Evolutionary conservation across 1,284 basidiomycete species (phyloP).

Genomic region (Leccinum angustisporum): DNA sequence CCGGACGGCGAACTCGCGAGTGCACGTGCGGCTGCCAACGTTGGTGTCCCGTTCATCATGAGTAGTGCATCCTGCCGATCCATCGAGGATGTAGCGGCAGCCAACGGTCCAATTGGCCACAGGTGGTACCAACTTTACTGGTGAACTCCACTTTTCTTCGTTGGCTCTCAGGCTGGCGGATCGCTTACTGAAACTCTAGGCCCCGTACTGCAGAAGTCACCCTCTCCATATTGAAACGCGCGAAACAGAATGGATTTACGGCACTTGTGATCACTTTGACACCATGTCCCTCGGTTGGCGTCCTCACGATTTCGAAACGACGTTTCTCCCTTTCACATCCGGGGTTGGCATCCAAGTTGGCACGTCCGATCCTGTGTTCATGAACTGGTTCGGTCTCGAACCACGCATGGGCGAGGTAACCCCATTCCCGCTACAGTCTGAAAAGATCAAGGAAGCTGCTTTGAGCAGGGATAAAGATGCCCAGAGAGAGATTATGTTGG

Average conservation of each 20-base stretch:
- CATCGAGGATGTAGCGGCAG: constrained; percentile 55
- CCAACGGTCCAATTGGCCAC: constrained; percentile 42
- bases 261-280: constrained; percentile 53
- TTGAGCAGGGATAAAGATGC: constrained; percentile 47
- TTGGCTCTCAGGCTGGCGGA: neutral
- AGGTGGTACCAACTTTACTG: constrained; percentile 69
- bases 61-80: constrained; percentile 56
- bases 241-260: constrained; percentile 50
- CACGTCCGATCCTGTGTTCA: constrained; percentile 54
- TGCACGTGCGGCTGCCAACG: constrained; percentile 50
- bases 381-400: constrained; percentile 38
- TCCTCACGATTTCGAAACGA: constrained; percentile 45
- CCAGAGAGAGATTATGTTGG: constrained; percentile 42
- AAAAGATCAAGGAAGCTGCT: constrained; percentile 39
- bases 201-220: constrained; percentile 47
- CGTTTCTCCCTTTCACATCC: constrained; percentile 38
- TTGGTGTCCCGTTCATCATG: constrained; percentile 55
- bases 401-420: constrained; percentile 33
- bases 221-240: constrained; percentile 48
- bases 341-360: constrained; percentile 46
- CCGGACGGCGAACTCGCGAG: constrained; percentile 54
- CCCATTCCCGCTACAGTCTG: constrained; percentile 58
- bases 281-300: constrained; percentile 51
- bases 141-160: constrained; percentile 21
- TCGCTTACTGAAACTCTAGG: constrained; percentile 32